Evolutionary conservation across 2,329 filamentous ascomycete genomes (phyloP).

Genomic region (Keithomyces neogunnii): DNA sequence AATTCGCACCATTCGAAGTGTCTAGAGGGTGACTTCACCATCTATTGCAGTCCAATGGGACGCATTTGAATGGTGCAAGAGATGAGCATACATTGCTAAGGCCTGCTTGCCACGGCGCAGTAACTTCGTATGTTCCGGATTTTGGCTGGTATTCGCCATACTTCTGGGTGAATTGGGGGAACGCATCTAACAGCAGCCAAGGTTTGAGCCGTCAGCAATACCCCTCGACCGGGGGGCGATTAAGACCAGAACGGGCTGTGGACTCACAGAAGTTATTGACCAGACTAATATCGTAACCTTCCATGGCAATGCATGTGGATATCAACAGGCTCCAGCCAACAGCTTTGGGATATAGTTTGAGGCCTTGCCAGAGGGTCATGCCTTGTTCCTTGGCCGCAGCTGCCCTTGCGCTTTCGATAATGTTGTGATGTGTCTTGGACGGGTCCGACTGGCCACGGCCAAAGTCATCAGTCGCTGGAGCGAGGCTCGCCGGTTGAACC

Average conservation of each 20-base stretch:
- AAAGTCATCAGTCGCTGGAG: slow-evolving; percentile 5
- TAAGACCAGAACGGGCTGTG: slow-evolving; percentile 9
- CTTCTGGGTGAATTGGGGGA: slow-evolving; percentile 49
- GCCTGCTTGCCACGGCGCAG: slow-evolving; percentile 54
- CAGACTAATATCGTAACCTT: slow-evolving; percentile 76
- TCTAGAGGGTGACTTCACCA: neutral
- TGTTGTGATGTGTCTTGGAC: slow-evolving; percentile 17
- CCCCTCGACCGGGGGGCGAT: neutral
- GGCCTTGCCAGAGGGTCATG: slow-evolving; percentile 68
- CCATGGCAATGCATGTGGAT: slow-evolving; percentile 88
- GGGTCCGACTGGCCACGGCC: slow-evolving; percentile 11
- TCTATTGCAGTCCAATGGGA: neutral
- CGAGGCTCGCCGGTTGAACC: slow-evolving; percentile 8
- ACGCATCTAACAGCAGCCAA: slow-evolving; percentile 31
- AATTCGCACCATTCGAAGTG: no score
- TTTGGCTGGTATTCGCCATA: slow-evolving; percentile 40
- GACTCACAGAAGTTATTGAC: slow-evolving; percentile 68
- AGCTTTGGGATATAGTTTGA: slow-evolving; percentile 79
- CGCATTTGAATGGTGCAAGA: neutral
- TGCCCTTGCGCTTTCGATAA: slow-evolving; percentile 26
- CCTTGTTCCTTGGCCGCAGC: slow-evolving; percentile 55
- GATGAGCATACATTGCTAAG: slow-evolving; percentile 40
- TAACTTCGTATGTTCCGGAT: slow-evolving; percentile 42
- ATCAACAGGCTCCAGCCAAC: slow-evolving; percentile 77
- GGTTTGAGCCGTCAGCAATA: neutral